These are phyloP conservation scores for Tuber borchii DNA, from an alignment of 495 filamentous ascomycete genomes.

Conservation along the genomic window DNA sequence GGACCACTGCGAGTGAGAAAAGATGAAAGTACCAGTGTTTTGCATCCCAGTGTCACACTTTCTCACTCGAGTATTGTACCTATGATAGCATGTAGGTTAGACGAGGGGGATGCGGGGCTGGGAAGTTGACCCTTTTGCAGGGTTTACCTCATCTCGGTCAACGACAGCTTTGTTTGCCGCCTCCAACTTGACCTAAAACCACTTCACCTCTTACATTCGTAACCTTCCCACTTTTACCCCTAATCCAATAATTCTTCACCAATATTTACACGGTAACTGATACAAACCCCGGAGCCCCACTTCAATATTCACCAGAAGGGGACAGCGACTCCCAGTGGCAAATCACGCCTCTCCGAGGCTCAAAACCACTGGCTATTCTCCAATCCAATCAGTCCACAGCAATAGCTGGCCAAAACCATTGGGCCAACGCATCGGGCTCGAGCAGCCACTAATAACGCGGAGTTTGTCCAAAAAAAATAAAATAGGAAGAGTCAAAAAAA, in stretches of 20 bases:
- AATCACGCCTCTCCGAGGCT: neutral
- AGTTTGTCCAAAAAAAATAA: constrained; percentile 15
- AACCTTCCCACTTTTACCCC: neutral
- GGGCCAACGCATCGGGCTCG: constrained; percentile 30
- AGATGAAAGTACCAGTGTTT: neutral
- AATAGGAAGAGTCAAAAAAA: constrained; percentile 4
- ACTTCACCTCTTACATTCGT: neutral
- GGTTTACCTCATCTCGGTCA: neutral
- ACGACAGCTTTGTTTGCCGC: neutral
- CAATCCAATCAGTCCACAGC: neutral
- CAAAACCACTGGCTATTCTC: neutral
- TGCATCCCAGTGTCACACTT: neutral
- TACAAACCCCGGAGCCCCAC: neutral
- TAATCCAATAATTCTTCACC: neutral
- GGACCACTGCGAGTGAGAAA: neutral
- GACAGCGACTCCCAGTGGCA: neutral
- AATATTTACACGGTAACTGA: neutral
- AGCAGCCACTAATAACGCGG: constrained; percentile 10
- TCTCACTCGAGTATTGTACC: neutral
- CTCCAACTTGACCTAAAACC: neutral
- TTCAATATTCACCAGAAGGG: neutral
- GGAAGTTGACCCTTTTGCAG: neutral
- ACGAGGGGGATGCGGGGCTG: neutral
- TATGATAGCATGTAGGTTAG: neutral
- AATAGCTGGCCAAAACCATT: constrained; percentile 12